Conservation (phyloP, 768 basidiomycete genomes). For the Plicaturopsis crispa region DNA sequence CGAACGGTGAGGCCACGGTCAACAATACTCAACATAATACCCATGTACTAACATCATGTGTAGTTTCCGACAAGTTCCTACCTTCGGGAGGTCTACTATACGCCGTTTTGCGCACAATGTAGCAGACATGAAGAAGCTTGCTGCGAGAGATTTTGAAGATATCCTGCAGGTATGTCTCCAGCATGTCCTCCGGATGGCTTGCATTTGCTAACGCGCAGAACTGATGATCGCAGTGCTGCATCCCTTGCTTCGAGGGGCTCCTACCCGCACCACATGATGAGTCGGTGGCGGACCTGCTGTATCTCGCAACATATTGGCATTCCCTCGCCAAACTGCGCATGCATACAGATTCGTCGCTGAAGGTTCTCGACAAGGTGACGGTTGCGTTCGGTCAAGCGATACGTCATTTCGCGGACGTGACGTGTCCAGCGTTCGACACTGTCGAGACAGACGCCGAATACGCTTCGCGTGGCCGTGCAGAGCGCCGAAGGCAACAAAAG, state of each 20-base stretch:
- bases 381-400: slow-evolving; percentile 3
- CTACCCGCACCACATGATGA: neutral
- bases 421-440: slow-evolving; percentile 9
- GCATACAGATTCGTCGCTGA: slow-evolving; percentile 15
- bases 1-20: slow-evolving; percentile 9
- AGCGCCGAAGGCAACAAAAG: no score
- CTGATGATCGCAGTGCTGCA: neutral
- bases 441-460: slow-evolving; percentile 4
- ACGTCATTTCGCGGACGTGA: slow-evolving; percentile 8
- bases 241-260: slow-evolving; percentile 4
- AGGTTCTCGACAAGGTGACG: slow-evolving; percentile 5
- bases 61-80: slow-evolving; percentile 22
- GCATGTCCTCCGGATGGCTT: slow-evolving; percentile 1
- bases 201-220: slow-evolving; percentile 1
- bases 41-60: slow-evolving; percentile 1
- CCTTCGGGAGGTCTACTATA: slow-evolving; percentile 25
- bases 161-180: slow-evolving; percentile 26
- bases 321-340: slow-evolving; percentile 17
- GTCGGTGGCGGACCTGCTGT: slow-evolving; percentile 10
- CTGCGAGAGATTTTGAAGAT: slow-evolving; percentile 32
- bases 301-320: slow-evolving; percentile 16
- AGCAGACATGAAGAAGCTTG: slow-evolving; percentile 24
- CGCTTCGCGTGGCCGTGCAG: neutral
- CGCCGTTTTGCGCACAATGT: slow-evolving; percentile 22
- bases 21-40: neutral